Evolutionary conservation across 2,329 filamentous ascomycete species (phyloP).

Genomic region (Catunica adiposa): DNA sequence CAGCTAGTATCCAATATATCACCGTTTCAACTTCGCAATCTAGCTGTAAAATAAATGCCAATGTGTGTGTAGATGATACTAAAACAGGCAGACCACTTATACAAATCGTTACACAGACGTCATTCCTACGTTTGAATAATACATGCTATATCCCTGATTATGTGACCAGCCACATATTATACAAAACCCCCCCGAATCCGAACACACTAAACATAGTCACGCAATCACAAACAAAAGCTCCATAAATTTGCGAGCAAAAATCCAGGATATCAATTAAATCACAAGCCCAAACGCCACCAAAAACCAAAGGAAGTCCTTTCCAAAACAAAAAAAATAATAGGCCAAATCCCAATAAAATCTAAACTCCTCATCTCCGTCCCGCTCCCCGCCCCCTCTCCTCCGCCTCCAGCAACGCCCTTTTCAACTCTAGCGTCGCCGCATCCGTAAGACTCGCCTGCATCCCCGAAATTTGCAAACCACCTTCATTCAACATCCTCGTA

Average conservation of each 20-base stretch:
- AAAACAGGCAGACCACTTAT: no score
- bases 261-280: slow-evolving; percentile 2
- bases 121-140: no score
- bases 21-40: no score
- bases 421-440: slow-evolving; percentile 1
- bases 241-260: neutral
- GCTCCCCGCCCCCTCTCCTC: neutral
- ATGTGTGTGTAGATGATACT: no score
- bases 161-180: no score
- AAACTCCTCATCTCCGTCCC: neutral
- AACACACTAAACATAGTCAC: no score
- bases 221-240: neutral
- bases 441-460: neutral
- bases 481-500: slow-evolving; percentile 2
- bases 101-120: no score
- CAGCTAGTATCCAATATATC: no score
- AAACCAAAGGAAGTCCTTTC: neutral
- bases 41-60: no score
- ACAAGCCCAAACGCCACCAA: neutral
- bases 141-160: no score
- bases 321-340: neutral
- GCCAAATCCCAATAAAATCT: neutral
- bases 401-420: slow-evolving; percentile 4
- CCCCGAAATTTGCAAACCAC: neutral
- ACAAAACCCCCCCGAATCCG: no score